Conservation (phyloP, 2,329 filamentous ascomycete species). For the Sordariomycetes sp. region DNA sequence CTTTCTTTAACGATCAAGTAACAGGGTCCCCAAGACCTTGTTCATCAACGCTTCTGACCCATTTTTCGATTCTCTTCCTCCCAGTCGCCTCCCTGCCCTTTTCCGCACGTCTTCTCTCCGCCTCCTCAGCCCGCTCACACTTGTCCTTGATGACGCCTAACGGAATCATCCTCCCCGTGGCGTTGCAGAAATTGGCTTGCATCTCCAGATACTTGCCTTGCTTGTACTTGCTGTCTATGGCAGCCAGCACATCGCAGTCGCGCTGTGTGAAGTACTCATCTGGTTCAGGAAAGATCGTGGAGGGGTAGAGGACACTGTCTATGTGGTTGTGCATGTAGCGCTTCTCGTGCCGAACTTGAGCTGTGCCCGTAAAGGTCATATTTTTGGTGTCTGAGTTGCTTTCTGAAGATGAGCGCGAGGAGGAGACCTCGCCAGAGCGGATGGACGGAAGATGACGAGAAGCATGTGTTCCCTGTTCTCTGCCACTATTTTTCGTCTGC, state of each 20-base stretch:
- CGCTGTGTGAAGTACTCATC: constrained; percentile 15
- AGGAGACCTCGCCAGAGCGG: constrained; percentile 16
- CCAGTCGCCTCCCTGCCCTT: not conserved
- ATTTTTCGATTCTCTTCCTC: constrained; percentile 9
- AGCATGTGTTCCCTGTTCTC: constrained; percentile 11
- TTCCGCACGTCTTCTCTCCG: constrained; percentile 1
- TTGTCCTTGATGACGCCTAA: constrained; percentile 24
- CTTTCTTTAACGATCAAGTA: too few species aligned
- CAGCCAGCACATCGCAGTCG: constrained; percentile 25
- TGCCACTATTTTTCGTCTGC: constrained; percentile 8
- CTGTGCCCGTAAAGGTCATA: constrained; percentile 3
- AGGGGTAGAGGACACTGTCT: constrained; percentile 19
- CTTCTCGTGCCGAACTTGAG: constrained; percentile 13
- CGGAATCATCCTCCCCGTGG: constrained; percentile 29
- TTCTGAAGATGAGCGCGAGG: constrained; percentile 8
- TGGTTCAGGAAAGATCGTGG: constrained; percentile 8
- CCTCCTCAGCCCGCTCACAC: constrained; percentile 18
- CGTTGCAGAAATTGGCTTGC: constrained; percentile 33
- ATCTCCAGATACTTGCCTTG: constrained; percentile 28
- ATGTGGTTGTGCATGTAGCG: constrained; percentile 21
- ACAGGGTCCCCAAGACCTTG: constrained; percentile 4
- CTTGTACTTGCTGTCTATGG: constrained; percentile 21
- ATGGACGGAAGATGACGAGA: constrained; percentile 2
- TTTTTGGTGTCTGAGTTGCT: constrained; percentile 8
- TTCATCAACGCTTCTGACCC: constrained; percentile 9